Percentiles rank a stretch among this genome's conserved stretches.
Conservation (phyloP, 139 green algal genomes). For the Chlamydomonas applanata region DNA sequence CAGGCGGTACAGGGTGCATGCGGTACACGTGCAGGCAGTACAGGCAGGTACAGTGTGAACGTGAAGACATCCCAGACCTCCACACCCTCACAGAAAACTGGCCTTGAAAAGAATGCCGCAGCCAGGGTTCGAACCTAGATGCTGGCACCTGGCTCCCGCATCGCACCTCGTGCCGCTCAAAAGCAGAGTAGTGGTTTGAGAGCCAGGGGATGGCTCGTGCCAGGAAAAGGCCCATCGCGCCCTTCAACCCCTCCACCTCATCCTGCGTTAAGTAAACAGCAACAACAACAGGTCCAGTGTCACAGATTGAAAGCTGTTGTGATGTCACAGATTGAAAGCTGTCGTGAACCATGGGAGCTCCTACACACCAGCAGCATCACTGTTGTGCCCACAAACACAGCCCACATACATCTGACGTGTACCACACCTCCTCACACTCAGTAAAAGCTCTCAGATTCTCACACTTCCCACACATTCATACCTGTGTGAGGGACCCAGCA, state of each 20-base stretch:
- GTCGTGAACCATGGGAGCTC: too few species aligned
- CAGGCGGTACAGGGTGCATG: background rate
- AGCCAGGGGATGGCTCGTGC: conserved; percentile 11
- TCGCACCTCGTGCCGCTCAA: conserved; percentile 14
- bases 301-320: too few species aligned
- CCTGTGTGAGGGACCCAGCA: background rate
- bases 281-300: too few species aligned
- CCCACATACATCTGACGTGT: too few species aligned
- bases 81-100: background rate
- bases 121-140: too few species aligned
- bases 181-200: conserved; percentile 22
- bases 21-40: background rate
- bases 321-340: too few species aligned
- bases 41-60: background rate
- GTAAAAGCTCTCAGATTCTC: too few species aligned
- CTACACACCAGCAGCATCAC: too few species aligned
- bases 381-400: too few species aligned
- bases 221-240: conserved; percentile 36
- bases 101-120: too few species aligned
- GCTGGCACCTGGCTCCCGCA: too few species aligned
- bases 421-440: too few species aligned
- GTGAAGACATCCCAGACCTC: background rate
- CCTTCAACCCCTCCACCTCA: conserved; percentile 36
- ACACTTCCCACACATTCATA: background rate
- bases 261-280: background rate